Evolutionary conservation across 1,284 basidiomycete species (phyloP), one percentile per base, ranked within the genome.

Genomic region (Golubevia sp.): DNA sequence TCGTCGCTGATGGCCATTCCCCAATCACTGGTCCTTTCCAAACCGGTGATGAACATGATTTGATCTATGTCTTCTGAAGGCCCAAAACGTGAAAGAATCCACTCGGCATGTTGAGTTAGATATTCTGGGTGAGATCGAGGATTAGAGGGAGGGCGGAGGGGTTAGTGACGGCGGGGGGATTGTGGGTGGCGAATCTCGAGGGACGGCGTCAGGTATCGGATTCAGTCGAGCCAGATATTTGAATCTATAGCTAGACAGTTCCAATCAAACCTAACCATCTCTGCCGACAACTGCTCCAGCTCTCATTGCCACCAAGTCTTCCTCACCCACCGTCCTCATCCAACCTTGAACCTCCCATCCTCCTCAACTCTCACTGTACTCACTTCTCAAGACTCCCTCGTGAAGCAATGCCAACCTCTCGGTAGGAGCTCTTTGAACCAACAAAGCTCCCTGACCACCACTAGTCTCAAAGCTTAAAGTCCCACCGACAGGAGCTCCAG

Each of bases 21-120:
- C 74, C 74, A 77, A 53, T 77, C 74, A 18, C 70, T 71, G 3
- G 73, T 71, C 6, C 70, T 66, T 55, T 75, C 71, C 58, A 73
- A 63, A 13, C 68, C 71, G 25, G 71, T 73, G 62, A 75, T 62
- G 56, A 77, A 59, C 2, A 61, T 67, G 18, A 73, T 53, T 11
- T 73, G 68, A 56, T 77, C 73, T 23, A 77, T 64, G 25, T 74
- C 68, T 52, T 77, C 74, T 52, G 68, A 65, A 4, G 66, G 58
- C 13, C 74, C 73, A 55, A 70, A 76, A 13, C 21, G 1, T 21
- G 55, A 34, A 26, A 56, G 34, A 34, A 6, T 26, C 4, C 26
- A 3, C 23, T 2, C 30, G 4, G 30, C 30, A 34, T 34, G 30
- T 34, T 34, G 30, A 34, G 30, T 5, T 3, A 55, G 53, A 2